Percentiles rank a stretch among this genome's conserved stretches.
These are phyloP conservation scores for Fraxinus platypoda DNA, from an alignment of 305 asterid genomes.

Conservation along the genomic window DNA sequence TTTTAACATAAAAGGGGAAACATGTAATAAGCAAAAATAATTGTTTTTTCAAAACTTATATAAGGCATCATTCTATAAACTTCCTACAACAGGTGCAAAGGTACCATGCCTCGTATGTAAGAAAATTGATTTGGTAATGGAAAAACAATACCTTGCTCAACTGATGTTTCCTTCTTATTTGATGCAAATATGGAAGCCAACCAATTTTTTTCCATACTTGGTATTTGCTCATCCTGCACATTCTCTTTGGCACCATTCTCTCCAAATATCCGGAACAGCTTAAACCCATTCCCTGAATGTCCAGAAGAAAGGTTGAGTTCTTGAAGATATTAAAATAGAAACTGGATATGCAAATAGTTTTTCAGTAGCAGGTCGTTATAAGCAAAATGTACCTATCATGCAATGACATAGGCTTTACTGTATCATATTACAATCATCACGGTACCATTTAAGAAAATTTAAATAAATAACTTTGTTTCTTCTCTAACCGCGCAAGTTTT, in stretches of 20 bases:
- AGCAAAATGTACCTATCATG: background rate
- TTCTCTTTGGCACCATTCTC: constrained; percentile 36
- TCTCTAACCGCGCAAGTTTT: background rate
- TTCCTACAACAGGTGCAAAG: background rate
- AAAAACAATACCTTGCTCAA: constrained; percentile 45
- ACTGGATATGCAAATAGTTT: background rate
- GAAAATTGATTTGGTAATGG: background rate
- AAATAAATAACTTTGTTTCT: background rate
- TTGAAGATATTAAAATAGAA: background rate
- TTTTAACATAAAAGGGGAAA: background rate
- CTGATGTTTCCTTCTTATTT: constrained; percentile 38
- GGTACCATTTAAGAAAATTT: background rate
- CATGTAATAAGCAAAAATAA: background rate
- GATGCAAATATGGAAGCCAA: constrained; percentile 49
- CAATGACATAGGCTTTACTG: background rate
- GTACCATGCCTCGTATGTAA: background rate
- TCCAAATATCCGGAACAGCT: constrained; percentile 41
- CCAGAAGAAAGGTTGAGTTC: constrained; percentile 16
- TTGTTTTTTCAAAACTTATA: background rate
- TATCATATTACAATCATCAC: background rate
- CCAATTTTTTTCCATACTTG: constrained; percentile 47
- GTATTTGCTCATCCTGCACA: constrained; percentile 33
- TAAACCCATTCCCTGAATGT: constrained; percentile 64
- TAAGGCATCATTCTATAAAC: background rate
- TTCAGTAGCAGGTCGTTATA: background rate